Evolutionary conservation across 1,284 basidiomycete genomes (phyloP), one percentile per base, ranked within the genome.

Genomic region (Marasmius sp.): DNA sequence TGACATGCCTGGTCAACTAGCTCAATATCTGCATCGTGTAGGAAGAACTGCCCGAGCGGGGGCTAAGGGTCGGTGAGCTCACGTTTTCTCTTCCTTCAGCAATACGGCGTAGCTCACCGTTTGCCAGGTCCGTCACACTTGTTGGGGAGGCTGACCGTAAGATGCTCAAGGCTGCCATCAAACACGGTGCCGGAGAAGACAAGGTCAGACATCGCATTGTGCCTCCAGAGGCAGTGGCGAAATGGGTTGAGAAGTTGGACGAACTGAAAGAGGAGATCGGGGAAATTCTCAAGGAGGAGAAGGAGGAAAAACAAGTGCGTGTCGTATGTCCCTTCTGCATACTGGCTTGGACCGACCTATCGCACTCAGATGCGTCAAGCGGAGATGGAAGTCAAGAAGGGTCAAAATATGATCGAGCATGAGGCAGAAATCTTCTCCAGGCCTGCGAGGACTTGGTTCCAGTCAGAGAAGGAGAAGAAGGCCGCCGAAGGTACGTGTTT

Each of bases 401-500:
- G 96, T 41, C 87, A 97, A 75, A 99, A 99, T 74, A 89, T 99
- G 84, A 88, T 98, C 59, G 90, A 96, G 72, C 94, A 99, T 70
- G 85, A 93, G 73, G 87, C 85, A n/a, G 97, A 99, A 77, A 99
- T 99, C 69, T 94, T 90, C 74, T 89, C 93, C 38, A 84, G 97
- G 56, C 97, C 97, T 8, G 94, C 95, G 33, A 82, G 97, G 65
- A 98, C 96, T 12, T 99, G 97, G 97, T 99, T 99, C 85, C 97
- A 98, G 77, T 88, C 84, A 27, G 83, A 85, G 64, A 91, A 91
- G 73, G 95, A 98, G 68, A 98, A 94, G 76, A 78, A 83, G 61
- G 85, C 84, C 58, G 83, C 94, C 1, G 87, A 91, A 85, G 89
- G 94, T 95, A 33, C 63, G 20, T 22, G 8, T 65, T 20, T 66